A percentile compares a stretch with the other conserved stretches of the same genome.
These are phyloP conservation scores for Streptanthus diversifolius DNA, from an alignment of 345 rosid species.

Conservation along the genomic window DNA sequence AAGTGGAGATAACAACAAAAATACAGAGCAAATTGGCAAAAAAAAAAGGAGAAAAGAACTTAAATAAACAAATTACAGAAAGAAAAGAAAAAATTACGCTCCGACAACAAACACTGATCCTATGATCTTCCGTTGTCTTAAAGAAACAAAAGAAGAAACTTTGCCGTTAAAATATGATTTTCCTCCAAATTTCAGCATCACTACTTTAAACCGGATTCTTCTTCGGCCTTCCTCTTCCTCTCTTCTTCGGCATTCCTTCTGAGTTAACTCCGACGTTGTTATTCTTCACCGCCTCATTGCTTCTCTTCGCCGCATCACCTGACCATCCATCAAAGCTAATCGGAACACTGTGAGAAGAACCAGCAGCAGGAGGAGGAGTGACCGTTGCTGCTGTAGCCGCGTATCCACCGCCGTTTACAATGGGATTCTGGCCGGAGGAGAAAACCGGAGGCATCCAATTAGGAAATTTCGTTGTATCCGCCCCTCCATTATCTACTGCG, in stretches of 20 bases:
- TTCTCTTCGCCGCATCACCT: constrained; percentile 36
- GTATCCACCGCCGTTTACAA: constrained; percentile 15
- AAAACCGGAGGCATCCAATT: constrained; percentile 56
- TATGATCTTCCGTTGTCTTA: constrained; percentile 1
- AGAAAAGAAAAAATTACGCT: background rate
- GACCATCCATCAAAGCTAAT: constrained; percentile 25
- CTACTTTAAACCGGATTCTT: constrained; percentile 33
- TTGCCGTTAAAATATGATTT: too few species aligned
- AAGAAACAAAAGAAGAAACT: background rate
- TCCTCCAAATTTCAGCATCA: background rate
- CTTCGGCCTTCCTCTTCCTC: constrained; percentile 78
- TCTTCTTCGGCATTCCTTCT: constrained; percentile 28
- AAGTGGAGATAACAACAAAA: background rate
- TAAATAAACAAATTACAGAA: background rate
- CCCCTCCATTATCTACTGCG: constrained; percentile 17
- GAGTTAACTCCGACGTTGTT: background rate
- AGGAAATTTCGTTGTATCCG: constrained; percentile 38
- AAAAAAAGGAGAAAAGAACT: background rate
- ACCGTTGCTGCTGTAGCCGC: background rate
- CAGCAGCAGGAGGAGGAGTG: background rate
- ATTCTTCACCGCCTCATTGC: background rate
- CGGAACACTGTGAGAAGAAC: constrained; percentile 3
- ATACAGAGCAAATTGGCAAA: background rate
- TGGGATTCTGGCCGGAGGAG: background rate
- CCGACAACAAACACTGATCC: constrained; percentile 13